Base-by-base conservation (phyloP, 768 basidiomycete genomes). In the Coprinellus micaceus region DNA sequence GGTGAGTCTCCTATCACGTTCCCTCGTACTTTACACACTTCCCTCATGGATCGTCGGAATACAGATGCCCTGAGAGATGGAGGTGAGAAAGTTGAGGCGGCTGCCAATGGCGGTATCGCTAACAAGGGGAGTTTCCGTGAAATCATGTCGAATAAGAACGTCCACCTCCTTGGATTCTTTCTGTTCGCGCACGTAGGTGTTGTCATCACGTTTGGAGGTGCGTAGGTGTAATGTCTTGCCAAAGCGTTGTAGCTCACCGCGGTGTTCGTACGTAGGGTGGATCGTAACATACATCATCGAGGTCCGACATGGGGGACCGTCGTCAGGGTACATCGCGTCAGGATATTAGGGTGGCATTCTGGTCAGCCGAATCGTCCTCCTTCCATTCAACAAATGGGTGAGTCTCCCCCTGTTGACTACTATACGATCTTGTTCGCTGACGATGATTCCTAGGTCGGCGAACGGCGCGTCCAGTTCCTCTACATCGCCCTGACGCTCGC, bases 161-260 rank as follows among this genome's bases (percentile, higher is more conserved):
- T 88, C 1, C 85, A 88, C 58, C 67, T 83, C 17, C 70, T 89
- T 5, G 84, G 87, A 0, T 69, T 83, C 58, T 89, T 85, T 61
- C 76, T 80, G 51, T 71, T 87, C 11, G 77, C 87, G 0, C 88
- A 88, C 62, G 84, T 88, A 19, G 87, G 87, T 6, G 79, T 84
- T 2, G 87, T 88, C 61, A 85, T 88, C 0, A 82, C 78, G 0
- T 75, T 79, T 53, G 80, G 80, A 58, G n/a, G n/a, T n/a, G n/a
- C 2, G 81, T 70, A 77, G 82, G n/a, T 69, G 87, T 47, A 84
- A 83, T 64, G 77, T 69, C 0, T 88, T n/a, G n/a, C n/a, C 91
- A 64, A 85, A 91, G 63, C 84, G 90, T 86, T 46, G 11, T 65
- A n/a, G 52, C 25, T 26, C 29, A 37, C 36, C 36, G 17, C 9